Conservation (phyloP, 2,329 filamentous ascomycete species). For the Elsinoe australis region DNA sequence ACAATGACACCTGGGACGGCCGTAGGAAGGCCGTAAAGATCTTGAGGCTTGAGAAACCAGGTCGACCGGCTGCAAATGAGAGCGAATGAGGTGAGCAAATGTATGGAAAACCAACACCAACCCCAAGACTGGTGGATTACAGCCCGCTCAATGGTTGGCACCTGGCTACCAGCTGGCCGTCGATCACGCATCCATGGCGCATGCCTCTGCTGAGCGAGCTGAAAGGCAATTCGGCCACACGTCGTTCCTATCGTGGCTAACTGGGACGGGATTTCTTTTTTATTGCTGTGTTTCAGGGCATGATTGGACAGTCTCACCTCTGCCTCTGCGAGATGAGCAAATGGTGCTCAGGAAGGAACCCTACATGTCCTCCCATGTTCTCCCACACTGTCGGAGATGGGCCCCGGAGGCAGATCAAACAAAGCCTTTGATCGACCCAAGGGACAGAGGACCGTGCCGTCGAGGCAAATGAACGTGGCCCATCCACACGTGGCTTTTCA, state of each 20-base stretch:
- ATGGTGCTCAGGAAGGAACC: too few relatives aligned
- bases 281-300: not conserved
- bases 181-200: conserved; percentile 13
- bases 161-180: conserved; percentile 9
- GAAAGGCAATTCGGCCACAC: too few relatives aligned
- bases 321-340: not conserved
- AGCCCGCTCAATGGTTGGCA: conserved; percentile 11
- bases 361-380: not conserved
- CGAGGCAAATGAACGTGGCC: too few relatives aligned
- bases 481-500: not conserved
- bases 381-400: not conserved
- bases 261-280: not conserved
- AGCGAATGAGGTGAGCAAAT: conserved; percentile 14
- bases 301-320: conserved; percentile 5
- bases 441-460: too few relatives aligned
- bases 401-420: too few relatives aligned
- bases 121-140: not conserved
- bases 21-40: not conserved
- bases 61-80: conserved; percentile 4
- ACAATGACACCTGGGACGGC: conserved; percentile 7
- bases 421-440: too few relatives aligned
- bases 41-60: conserved; percentile 1
- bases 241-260: not conserved
- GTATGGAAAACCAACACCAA: conserved; percentile 14
- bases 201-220: not conserved